Conservation (phyloP, 768 basidiomycete genomes). For the Stropharia rugosoannulata region DNA sequence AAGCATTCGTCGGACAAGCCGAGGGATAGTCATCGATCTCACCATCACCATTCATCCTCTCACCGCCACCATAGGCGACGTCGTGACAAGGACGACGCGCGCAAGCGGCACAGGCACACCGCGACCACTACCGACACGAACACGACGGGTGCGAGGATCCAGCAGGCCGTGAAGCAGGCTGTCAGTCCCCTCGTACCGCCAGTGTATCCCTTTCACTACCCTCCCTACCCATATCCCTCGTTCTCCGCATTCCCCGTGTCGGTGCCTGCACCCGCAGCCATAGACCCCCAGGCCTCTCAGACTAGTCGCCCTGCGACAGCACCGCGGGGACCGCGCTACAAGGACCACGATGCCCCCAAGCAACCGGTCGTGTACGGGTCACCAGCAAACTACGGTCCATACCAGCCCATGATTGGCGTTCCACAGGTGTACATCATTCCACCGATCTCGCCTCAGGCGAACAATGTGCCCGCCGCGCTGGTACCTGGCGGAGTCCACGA, state of each 20-base stretch:
- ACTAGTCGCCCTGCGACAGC: constrained; percentile 17
- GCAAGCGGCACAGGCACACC: constrained; percentile 13
- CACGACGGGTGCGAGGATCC: constrained; percentile 3
- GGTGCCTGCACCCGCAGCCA: neutral
- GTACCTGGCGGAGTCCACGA: constrained; percentile 8
- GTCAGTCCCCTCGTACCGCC: constrained; percentile 23
- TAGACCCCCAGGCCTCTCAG: constrained; percentile 13
- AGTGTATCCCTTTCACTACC: constrained; percentile 27
- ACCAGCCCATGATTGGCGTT: constrained; percentile 27
- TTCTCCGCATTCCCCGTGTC: constrained; percentile 25
- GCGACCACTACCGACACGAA: constrained; percentile 11
- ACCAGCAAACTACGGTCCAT: constrained; percentile 26
- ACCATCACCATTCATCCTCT: constrained; percentile 19
- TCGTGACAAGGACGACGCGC: constrained; percentile 15
- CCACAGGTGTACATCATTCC: constrained; percentile 25
- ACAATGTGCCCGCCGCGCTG: neutral
- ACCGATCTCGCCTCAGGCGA: constrained; percentile 1
- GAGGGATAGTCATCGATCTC: constrained; percentile 18
- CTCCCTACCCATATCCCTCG: constrained; percentile 27
- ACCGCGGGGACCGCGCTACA: constrained; percentile 5
- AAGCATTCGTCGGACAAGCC: constrained; percentile 13
- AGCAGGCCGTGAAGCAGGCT: constrained; percentile 1
- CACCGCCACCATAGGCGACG: constrained; percentile 18
- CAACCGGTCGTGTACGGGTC: constrained; percentile 20
- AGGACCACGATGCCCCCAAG: neutral